These are phyloP conservation scores for Fraxinus dipetala DNA, from an alignment of 305 asterid genomes.

Conservation along the genomic window DNA sequence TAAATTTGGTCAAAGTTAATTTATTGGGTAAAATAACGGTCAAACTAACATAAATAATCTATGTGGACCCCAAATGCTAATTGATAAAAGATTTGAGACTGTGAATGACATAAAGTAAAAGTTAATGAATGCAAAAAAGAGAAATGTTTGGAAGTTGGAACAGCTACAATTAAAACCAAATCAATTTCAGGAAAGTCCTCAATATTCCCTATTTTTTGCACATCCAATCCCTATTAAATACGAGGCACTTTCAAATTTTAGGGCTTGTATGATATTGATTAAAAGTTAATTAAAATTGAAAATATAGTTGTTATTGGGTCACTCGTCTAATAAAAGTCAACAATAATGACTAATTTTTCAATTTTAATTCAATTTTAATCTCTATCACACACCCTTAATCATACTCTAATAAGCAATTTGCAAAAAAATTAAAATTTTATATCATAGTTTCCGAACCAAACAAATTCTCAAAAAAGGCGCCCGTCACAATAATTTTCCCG, in stretches of 20 bases:
- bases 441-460: neutral
- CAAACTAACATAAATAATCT: neutral
- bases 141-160: neutral
- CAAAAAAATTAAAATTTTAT: too few species aligned
- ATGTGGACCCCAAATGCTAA: neutral
- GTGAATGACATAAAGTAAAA: neutral
- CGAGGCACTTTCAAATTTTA: neutral
- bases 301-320: too few species aligned
- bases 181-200: neutral
- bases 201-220: neutral
- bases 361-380: too few species aligned
- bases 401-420: too few species aligned
- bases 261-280: too few species aligned
- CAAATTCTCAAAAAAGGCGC: neutral
- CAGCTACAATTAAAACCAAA: neutral
- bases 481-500: constrained; percentile 25
- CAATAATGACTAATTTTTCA: too few species aligned
- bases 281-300: too few species aligned
- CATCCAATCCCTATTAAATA: neutral
- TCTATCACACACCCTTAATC: too few species aligned
- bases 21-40: neutral
- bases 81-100: neutral
- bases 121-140: too few species aligned
- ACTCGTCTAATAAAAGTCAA: too few species aligned
- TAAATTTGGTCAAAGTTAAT: neutral